These are phyloP conservation scores for Chalciporus chontae DNA, from an alignment of 768 basidiomycete species.

Conservation along the genomic window DNA sequence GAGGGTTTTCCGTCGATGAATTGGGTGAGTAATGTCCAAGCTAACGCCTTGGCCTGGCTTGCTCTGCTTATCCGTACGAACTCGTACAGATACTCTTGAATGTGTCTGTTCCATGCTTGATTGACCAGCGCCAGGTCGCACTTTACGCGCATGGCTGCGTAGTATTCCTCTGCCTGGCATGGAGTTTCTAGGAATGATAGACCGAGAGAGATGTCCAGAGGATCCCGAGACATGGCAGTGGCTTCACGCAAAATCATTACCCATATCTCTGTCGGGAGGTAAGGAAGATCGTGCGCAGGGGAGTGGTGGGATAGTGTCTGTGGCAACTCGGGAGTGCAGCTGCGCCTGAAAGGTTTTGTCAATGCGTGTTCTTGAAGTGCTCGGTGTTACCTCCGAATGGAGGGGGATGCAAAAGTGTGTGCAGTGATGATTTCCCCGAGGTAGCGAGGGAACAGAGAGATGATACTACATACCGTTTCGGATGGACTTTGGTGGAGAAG, in stretches of 20 bases:
- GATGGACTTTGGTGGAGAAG: constrained; percentile 17
- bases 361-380: not conserved
- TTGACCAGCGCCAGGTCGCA: constrained; percentile 50
- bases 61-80: constrained; percentile 66
- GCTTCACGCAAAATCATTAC: constrained; percentile 60
- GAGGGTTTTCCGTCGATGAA: constrained; percentile 35
- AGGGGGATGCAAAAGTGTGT: not conserved
- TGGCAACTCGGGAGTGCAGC: constrained; percentile 1
- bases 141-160: constrained; percentile 46
- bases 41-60: constrained; percentile 45
- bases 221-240: constrained; percentile 41
- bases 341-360: constrained; percentile 10
- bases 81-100: constrained; percentile 59
- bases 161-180: constrained; percentile 43
- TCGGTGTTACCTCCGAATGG: not conserved
- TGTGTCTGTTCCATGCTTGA: constrained; percentile 50
- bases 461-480: constrained; percentile 17
- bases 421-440: not conserved
- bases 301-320: constrained; percentile 22
- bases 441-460: not conserved
- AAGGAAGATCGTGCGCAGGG: constrained; percentile 35
- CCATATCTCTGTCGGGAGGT: constrained; percentile 65
- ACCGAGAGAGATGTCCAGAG: constrained; percentile 44
- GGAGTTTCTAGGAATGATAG: constrained; percentile 58
- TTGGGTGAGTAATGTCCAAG: constrained; percentile 41